phyloP scores from a whole-genome alignment of 495 filamentous ascomycete species.

The Aspergillus bridgeri region DNA sequence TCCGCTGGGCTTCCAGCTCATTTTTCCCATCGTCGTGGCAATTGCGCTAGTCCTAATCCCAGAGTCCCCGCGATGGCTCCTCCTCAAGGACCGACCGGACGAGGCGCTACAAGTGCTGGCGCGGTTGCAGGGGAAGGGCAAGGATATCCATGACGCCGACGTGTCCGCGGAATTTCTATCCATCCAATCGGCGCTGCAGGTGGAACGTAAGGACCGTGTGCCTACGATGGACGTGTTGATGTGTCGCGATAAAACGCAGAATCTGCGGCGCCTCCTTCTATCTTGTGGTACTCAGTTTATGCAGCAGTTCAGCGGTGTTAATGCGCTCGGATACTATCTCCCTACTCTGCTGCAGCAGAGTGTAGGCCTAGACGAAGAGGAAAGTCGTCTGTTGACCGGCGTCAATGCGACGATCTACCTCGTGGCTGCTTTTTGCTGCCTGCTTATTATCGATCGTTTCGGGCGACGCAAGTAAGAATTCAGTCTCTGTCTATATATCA shows the following conservation, averaged over 20 bases:
- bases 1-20: constrained; percentile 52
- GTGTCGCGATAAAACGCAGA: constrained; percentile 41
- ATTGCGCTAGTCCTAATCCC: constrained; percentile 52
- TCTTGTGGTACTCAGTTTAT: constrained; percentile 50
- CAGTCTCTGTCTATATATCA: not conserved
- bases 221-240: constrained; percentile 44
- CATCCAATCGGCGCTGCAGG: constrained; percentile 43
- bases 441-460: not conserved
- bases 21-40: constrained; percentile 51
- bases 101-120: constrained; percentile 48
- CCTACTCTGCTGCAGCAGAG: constrained; percentile 49
- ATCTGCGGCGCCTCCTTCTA: constrained; percentile 45
- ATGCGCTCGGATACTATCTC: constrained; percentile 42
- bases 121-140: constrained; percentile 36
- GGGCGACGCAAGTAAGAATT: not conserved
- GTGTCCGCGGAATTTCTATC: constrained; percentile 42
- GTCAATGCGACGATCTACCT: constrained; percentile 16
- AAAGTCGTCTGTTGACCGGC: constrained; percentile 28
- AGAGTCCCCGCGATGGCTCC: constrained; percentile 52
- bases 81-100: constrained; percentile 37
- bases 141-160: constrained; percentile 40
- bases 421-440: constrained; percentile 37
- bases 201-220: constrained; percentile 44
- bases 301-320: constrained; percentile 51
- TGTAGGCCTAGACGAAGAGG: constrained; percentile 41